phyloP scores from a whole-genome alignment of 768 basidiomycete species.

The Tylopilus sp. region DNA sequence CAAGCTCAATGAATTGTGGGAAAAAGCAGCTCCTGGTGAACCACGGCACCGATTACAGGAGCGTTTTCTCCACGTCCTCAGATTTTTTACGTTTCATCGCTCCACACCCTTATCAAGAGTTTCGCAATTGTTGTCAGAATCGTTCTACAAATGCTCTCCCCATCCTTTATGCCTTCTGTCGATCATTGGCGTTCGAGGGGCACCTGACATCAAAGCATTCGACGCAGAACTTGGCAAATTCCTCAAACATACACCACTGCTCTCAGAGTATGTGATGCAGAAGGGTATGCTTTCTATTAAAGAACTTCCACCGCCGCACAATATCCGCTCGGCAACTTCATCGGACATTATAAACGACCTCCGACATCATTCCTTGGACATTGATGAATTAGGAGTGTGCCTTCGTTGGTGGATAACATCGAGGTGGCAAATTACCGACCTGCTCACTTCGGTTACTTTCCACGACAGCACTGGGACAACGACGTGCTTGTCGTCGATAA shows the following conservation, averaged over 20 bases:
- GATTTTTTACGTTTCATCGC: slow-evolving; percentile 34
- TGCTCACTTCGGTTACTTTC: too few species aligned
- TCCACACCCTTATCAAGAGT: slow-evolving; percentile 75
- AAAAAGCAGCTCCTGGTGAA: not conserved
- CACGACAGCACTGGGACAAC: too few species aligned
- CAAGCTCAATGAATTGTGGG: not conserved
- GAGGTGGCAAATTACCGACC: too few species aligned
- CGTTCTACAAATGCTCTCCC: slow-evolving; percentile 70
- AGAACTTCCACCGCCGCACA: too few species aligned
- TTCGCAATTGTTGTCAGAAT: slow-evolving; percentile 58
- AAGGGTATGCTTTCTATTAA: too few species aligned
- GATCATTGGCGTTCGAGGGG: slow-evolving; percentile 48
- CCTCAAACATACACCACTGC: slow-evolving; percentile 69
- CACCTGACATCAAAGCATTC: slow-evolving; percentile 64
- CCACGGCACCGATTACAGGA: slow-evolving; percentile 27
- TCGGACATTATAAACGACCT: too few species aligned
- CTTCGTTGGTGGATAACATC: too few species aligned
- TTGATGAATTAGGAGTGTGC: too few species aligned
- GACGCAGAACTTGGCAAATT: slow-evolving; percentile 65
- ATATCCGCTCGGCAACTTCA: too few species aligned
- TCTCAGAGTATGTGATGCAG: slow-evolving; percentile 55
- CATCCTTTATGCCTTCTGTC: not conserved
- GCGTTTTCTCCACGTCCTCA: slow-evolving; percentile 73
- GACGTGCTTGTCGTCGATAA: slow-evolving; percentile 62
- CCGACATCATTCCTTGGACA: too few species aligned